Evolutionary conservation across 768 basidiomycete genomes (phyloP).

Genomic region (Mycena leptocephala): DNA sequence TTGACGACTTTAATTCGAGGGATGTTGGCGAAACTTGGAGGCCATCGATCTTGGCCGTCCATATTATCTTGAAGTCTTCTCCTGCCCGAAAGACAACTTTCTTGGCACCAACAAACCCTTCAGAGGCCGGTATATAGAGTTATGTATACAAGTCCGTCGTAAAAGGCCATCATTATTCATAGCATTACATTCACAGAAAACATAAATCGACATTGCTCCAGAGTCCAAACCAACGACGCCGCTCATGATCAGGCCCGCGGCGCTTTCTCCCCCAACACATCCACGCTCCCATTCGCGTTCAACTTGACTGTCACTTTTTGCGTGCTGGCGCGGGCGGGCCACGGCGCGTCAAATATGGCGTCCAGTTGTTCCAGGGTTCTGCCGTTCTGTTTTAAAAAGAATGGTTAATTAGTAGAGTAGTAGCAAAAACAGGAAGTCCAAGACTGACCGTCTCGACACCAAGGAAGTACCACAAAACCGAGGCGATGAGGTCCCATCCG

Average conservation of each 20-base stretch:
- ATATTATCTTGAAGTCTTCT: no score
- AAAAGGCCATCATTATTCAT: no score
- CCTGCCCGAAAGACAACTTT: no score
- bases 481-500: slow-evolving; percentile 41
- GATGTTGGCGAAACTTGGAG: no score
- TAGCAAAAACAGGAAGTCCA: background rate
- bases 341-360: slow-evolving; percentile 42
- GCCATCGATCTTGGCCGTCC: no score
- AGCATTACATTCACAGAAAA: background rate
- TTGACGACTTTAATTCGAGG: no score
- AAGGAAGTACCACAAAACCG: slow-evolving; percentile 42
- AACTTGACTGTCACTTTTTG: slow-evolving; percentile 37
- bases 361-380: slow-evolving; percentile 45
- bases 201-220: background rate
- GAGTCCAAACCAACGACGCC: background rate
- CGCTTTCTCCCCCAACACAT: slow-evolving; percentile 28
- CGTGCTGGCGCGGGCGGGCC: slow-evolving; percentile 42
- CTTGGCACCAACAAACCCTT: no score
- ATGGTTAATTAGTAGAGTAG: background rate
- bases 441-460: slow-evolving; percentile 42
- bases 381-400: slow-evolving; percentile 26
- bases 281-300: slow-evolving; percentile 32
- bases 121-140: no score
- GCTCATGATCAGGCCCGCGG: background rate
- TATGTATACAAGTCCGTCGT: no score